These are phyloP conservation scores for Emmonsiellopsis sp. DNA, from an alignment of 2,329 filamentous ascomycete species.

Conservation along the genomic window DNA sequence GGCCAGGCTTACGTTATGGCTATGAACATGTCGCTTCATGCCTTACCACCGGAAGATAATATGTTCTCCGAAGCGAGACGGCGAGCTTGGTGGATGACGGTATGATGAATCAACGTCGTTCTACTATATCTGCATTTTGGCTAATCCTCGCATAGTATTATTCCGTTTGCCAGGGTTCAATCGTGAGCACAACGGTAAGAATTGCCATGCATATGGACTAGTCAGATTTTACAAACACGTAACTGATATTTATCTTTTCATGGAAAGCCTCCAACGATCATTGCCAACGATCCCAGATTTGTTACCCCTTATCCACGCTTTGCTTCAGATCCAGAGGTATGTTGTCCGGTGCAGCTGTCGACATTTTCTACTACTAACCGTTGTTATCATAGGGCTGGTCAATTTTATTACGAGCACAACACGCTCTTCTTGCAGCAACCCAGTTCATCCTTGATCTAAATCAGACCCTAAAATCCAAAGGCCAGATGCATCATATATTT, in stretches of 20 bases:
- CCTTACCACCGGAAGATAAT: conserved; percentile 23
- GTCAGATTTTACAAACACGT: neutral
- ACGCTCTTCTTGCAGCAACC: conserved; percentile 32
- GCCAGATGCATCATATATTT: conserved; percentile 28
- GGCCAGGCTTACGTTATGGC: conserved; percentile 35
- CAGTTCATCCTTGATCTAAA: conserved; percentile 34
- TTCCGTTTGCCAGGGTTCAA: conserved; percentile 35
- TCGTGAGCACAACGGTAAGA: conserved; percentile 35
- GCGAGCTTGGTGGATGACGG: conserved; percentile 41
- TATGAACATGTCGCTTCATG: conserved; percentile 34
- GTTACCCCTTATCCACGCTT: conserved; percentile 33
- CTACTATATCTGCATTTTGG: neutral
- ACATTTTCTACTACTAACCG: neutral
- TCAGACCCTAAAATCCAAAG: conserved; percentile 26
- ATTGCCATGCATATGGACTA: neutral
- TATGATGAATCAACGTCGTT: conserved; percentile 14
- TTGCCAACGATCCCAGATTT: conserved; percentile 35
- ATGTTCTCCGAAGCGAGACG: conserved; percentile 31
- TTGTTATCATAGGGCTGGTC: conserved; percentile 28
- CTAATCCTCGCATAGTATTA: conserved; percentile 27
- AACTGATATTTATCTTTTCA: conserved; percentile 5
- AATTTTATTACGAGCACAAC: conserved; percentile 33
- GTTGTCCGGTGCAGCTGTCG: conserved; percentile 4
- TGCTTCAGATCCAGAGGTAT: conserved; percentile 31
- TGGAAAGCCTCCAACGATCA: conserved; percentile 30